phyloP scores from a whole-genome alignment of 192 early-diverging fungal species.

The Geranomyces variabilis region DNA sequence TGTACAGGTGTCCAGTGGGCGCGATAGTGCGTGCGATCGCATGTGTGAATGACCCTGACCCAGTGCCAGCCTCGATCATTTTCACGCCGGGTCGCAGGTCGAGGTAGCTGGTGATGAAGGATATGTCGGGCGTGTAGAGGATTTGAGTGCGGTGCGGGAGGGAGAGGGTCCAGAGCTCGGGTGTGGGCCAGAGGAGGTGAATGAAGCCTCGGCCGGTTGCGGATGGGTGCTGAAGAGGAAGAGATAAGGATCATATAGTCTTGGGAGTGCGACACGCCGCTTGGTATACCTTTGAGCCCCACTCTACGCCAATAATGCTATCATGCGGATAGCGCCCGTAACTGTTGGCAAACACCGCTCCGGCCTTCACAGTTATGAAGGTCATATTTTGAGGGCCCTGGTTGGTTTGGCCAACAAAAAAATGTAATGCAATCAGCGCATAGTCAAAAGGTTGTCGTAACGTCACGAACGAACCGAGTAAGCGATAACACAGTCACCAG shows the following conservation, averaged over 20 bases:
- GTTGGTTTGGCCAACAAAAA: background rate
- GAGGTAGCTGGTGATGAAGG: constrained; percentile 79
- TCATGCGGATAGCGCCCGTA: constrained; percentile 80
- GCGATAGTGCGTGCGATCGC: constrained; percentile 86
- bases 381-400: constrained; percentile 75
- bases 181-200: constrained; percentile 87
- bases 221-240: constrained; percentile 55
- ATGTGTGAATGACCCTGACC: constrained; percentile 97
- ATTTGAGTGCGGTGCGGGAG: constrained; percentile 97
- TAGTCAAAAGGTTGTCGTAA: background rate
- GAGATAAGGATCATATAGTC: constrained; percentile 6
- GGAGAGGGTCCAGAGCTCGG: constrained; percentile 92
- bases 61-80: constrained; percentile 91
- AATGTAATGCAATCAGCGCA: too few species aligned
- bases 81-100: constrained; percentile 82
- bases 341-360: constrained; percentile 71
- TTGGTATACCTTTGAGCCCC: constrained; percentile 70
- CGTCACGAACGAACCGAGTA: constrained; percentile 62
- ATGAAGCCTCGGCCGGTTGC: constrained; percentile 71
- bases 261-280: background rate
- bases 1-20: constrained; percentile 85
- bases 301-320: constrained; percentile 85
- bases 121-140: constrained; percentile 92
- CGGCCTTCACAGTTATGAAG: constrained; percentile 62
- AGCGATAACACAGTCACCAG: constrained; percentile 78